These are phyloP conservation scores for Zopfia rhizophila DNA, from an alignment of 2,329 filamentous ascomycete species.

Conservation along the genomic window DNA sequence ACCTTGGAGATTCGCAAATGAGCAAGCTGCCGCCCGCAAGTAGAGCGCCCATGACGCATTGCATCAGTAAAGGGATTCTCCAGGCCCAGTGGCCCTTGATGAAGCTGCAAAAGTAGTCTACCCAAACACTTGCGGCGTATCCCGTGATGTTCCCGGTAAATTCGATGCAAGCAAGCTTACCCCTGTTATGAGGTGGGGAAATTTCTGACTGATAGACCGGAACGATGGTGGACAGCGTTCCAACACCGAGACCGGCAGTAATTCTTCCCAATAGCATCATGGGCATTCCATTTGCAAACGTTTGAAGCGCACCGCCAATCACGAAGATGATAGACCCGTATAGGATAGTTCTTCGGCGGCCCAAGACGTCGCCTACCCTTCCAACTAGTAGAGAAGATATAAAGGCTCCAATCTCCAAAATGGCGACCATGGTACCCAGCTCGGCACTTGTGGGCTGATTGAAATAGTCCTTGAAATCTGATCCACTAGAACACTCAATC, in stretches of 20 bases:
- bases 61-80: conserved; percentile 89
- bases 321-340: conserved; percentile 93
- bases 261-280: conserved; percentile 77
- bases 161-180: conserved; percentile 96
- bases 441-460: conserved; percentile 85
- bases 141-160: conserved; percentile 97
- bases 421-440: conserved; percentile 97
- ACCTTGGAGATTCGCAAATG: conserved; percentile 97
- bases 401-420: conserved; percentile 92
- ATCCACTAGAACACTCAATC: conserved; percentile 68
- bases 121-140: conserved; percentile 97
- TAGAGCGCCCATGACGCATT: conserved; percentile 92
- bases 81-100: conserved; percentile 88
- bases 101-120: conserved; percentile 95
- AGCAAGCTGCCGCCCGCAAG: conserved; percentile 87
- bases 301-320: conserved; percentile 84
- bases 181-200: conserved; percentile 94
- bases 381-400: conserved; percentile 89
- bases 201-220: conserved; percentile 66
- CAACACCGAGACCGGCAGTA: conserved; percentile 62
- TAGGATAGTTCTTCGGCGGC: conserved; percentile 87
- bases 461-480: conserved; percentile 92
- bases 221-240: conserved; percentile 62
- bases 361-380: conserved; percentile 89
- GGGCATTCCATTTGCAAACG: conserved; percentile 80